These are phyloP conservation scores for Leptographium lundbergii DNA, from an alignment of 2,329 filamentous ascomycete genomes.

Conservation along the genomic window DNA sequence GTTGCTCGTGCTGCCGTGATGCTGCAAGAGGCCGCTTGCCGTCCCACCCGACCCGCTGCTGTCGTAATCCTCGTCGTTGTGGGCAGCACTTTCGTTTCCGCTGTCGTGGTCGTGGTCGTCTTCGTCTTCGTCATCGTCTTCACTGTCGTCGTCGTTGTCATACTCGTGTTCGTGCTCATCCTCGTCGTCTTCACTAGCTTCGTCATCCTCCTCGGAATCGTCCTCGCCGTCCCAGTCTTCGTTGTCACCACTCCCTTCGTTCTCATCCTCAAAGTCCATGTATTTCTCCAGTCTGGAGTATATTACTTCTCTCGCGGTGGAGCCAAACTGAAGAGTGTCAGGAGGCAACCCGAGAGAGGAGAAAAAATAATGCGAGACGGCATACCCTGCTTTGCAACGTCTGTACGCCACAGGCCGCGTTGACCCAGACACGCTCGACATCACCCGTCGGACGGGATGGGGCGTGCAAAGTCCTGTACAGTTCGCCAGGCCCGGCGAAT, in stretches of 20 bases:
- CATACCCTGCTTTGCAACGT: conserved; percentile 16
- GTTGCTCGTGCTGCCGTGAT: neutral
- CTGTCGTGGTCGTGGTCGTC: neutral
- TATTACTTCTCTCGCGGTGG: conserved; percentile 2
- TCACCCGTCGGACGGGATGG: neutral
- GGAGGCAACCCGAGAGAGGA: neutral
- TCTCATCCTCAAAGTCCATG: neutral
- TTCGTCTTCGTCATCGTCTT: conserved; percentile 7
- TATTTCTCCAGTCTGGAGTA: neutral
- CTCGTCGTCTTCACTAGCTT: conserved; percentile 2
- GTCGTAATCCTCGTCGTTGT: neutral
- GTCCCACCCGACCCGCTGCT: neutral
- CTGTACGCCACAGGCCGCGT: conserved; percentile 16
- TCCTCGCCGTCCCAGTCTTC: conserved; percentile 12
- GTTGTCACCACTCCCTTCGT: neutral
- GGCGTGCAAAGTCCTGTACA: neutral
- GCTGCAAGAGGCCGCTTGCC: neutral
- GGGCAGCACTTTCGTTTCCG: neutral
- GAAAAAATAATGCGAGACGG: neutral
- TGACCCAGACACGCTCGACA: conserved; percentile 14
- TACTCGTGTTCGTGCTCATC: conserved; percentile 7
- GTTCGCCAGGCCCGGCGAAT: neutral
- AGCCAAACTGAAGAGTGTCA: conserved; percentile 7
- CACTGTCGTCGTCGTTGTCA: conserved; percentile 11
- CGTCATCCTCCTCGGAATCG: conserved; percentile 10